Percentiles rank a stretch among this genome's conserved stretches.
These are phyloP conservation scores for Phytophthora fragariae DNA, from an alignment of 352 stramenopile species.

Conservation along the genomic window DNA sequence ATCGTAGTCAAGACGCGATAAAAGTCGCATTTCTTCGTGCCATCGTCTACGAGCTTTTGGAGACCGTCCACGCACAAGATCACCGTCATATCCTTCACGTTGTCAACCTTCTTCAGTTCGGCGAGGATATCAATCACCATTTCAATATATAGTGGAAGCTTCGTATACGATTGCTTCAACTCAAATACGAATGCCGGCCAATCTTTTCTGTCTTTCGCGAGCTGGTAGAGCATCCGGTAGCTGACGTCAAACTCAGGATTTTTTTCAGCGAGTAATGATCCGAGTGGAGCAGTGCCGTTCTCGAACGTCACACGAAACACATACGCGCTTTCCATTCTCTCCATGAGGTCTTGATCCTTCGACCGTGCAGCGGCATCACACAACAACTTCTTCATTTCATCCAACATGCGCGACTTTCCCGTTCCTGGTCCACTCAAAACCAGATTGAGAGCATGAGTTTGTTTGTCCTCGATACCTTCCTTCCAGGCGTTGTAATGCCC, in stretches of 20 bases:
- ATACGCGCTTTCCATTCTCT: constrained; percentile 4
- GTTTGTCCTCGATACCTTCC: neutral
- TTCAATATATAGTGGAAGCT: neutral
- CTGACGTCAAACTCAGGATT: constrained; percentile 9
- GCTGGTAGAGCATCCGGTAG: constrained; percentile 15
- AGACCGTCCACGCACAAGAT: constrained; percentile 41
- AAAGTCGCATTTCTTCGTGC: neutral
- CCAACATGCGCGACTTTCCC: constrained; percentile 35
- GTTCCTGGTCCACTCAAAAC: constrained; percentile 27
- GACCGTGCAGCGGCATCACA: constrained; percentile 15
- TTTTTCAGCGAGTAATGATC: neutral
- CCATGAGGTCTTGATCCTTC: neutral
- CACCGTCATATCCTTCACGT: constrained; percentile 39
- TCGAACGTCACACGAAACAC: constrained; percentile 12
- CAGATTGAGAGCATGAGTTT: constrained; percentile 20
- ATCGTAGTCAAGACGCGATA: constrained; percentile 6
- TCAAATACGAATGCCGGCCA: neutral
- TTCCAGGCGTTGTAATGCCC: constrained; percentile 5
- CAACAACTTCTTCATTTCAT: constrained; percentile 38
- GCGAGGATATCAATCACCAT: constrained; percentile 19
- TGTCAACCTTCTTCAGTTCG: constrained; percentile 24
- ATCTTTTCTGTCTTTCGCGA: constrained; percentile 1
- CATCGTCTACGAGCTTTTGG: constrained; percentile 22
- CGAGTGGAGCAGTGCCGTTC: neutral
- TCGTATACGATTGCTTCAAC: neutral